Evolutionary conservation across 768 basidiomycete genomes (phyloP).

Genomic region (Russula ochroleuca): DNA sequence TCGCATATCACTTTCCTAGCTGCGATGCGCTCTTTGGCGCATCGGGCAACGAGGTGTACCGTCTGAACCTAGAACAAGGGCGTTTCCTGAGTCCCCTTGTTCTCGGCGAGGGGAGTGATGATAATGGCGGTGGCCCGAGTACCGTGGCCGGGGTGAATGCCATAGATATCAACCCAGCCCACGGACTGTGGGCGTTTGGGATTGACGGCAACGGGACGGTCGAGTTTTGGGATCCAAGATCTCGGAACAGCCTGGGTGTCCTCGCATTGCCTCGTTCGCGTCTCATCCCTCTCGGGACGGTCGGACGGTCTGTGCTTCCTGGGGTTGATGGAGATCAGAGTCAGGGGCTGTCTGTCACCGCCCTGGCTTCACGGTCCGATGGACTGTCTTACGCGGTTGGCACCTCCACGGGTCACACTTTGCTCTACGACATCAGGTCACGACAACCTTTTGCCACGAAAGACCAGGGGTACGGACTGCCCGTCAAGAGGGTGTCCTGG

Average conservation of each 20-base stretch:
- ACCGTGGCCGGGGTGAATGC: conserved; percentile 81
- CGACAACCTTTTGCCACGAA: conserved; percentile 80
- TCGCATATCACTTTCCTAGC: conserved; percentile 91
- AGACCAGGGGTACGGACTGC: conserved; percentile 95
- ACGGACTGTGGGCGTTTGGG: conserved; percentile 86
- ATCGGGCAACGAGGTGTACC: conserved; percentile 82
- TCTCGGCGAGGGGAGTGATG: conserved; percentile 38
- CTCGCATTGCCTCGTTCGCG: conserved; percentile 56
- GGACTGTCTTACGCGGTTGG: conserved; percentile 93
- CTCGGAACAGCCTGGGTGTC: conserved; percentile 66
- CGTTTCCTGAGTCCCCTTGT: conserved; percentile 81
- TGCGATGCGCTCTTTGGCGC: conserved; percentile 87
- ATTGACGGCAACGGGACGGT: conserved; percentile 82
- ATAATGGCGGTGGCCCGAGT: conserved; percentile 38
- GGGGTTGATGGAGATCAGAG: conserved; percentile 37
- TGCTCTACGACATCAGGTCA: conserved; percentile 91
- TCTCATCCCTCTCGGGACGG: conserved; percentile 42
- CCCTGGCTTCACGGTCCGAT: conserved; percentile 79
- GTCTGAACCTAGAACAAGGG: conserved; percentile 94
- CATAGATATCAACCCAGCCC: conserved; percentile 89
- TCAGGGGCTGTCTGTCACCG: conserved; percentile 61
- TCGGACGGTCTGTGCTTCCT: conserved; percentile 35
- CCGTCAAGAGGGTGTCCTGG: conserved; percentile 83
- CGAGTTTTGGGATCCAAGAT: conserved; percentile 96
- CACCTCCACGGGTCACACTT: conserved; percentile 89